Base-by-base conservation (phyloP, 1,284 basidiomycete genomes). In the Naganishia sp. region DNA sequence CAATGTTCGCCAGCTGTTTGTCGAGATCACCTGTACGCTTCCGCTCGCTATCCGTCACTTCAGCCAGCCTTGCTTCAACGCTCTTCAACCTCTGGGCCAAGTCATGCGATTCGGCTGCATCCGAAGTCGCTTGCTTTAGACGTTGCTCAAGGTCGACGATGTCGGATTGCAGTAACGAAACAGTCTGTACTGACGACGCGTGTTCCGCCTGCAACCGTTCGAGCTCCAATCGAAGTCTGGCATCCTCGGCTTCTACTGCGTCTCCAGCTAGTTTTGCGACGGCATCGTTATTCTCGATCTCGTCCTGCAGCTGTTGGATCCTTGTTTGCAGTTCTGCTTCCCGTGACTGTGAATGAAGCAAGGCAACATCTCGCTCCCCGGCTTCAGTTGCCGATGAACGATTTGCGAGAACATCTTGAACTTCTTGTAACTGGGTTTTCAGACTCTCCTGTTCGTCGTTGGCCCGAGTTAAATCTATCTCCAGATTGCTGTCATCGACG, bases 351-450 rank as follows among this genome's bases (percentile, higher is more conserved):
- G 48, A 46, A 33, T 55, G 54, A 52, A 65, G 33, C 21, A 65
- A 23, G 42, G 54, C 54, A 15, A 59, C 50, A 25, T 59, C 43
- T 18, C 61, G 52, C 45, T 55, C 66, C n/a, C 44, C 60, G 21
- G 61, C 25, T 23, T 63, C 55, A 31, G 59, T 56, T 6, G 18
- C 46, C 9, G 59, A 49, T 16, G 54, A 52, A 44, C 53, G 61
- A 16, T 48, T 61, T 25, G 53, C 54, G 28, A 55, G 59, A n/a
- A 33, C 46, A 3, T 45, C 57, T 31, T 63, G 50, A 6, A 48
- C 33, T 11, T 61, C 53, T 31, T 44, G 44, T 9, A 67, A 33
- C 46, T 55, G 50, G 3, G 36, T 7, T 43, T 33, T 31, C 15
- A 61, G 21, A 11, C 44, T 39, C 21, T 33, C 53, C 7, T 63